Percentiles rank a stretch among this genome's conserved stretches.
These are phyloP conservation scores for Afroboletus lepidellus DNA, from an alignment of 1,284 basidiomycete species.

Conservation along the genomic window DNA sequence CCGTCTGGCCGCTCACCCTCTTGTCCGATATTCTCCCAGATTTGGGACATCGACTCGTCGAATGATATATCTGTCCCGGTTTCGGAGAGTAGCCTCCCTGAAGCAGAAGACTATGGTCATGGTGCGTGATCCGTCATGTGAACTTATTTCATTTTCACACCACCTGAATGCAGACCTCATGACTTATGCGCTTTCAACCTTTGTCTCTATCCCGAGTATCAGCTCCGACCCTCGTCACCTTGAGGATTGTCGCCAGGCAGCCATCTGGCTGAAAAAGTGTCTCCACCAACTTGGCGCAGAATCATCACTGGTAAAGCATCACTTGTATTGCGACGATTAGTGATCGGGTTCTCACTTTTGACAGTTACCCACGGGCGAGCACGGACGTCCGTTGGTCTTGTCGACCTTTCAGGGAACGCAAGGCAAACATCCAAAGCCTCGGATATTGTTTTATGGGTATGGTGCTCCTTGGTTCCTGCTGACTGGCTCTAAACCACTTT, in stretches of 20 bases:
- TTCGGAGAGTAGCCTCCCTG: conserved; percentile 12
- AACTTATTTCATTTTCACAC: conserved; percentile 14
- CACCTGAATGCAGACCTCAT: conserved; percentile 50
- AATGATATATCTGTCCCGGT: conserved; percentile 16
- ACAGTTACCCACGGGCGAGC: conserved; percentile 65
- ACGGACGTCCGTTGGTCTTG: conserved; percentile 79
- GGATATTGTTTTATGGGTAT: conserved; percentile 87
- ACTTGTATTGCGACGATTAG: conserved; percentile 3
- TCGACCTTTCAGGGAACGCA: conserved; percentile 78
- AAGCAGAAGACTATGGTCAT: conserved; percentile 20
- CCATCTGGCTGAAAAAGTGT: conserved; percentile 87
- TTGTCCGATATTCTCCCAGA: conserved; percentile 32
- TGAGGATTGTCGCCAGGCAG: conserved; percentile 91
- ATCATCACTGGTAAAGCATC: conserved; percentile 59
- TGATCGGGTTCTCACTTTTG: background rate
- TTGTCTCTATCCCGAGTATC: conserved; percentile 86
- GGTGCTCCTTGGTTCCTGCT: background rate
- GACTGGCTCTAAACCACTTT: conserved; percentile 2
- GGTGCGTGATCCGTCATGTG: conserved; percentile 12
- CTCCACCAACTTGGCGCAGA: conserved; percentile 83
- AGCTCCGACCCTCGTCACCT: conserved; percentile 66
- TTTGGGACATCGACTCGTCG: conserved; percentile 51
- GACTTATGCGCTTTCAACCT: conserved; percentile 76
- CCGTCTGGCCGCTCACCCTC: background rate
- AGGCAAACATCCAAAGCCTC: conserved; percentile 53